Conservation (phyloP, 2,329 filamentous ascomycete genomes). For the Fusarium citri region DNA sequence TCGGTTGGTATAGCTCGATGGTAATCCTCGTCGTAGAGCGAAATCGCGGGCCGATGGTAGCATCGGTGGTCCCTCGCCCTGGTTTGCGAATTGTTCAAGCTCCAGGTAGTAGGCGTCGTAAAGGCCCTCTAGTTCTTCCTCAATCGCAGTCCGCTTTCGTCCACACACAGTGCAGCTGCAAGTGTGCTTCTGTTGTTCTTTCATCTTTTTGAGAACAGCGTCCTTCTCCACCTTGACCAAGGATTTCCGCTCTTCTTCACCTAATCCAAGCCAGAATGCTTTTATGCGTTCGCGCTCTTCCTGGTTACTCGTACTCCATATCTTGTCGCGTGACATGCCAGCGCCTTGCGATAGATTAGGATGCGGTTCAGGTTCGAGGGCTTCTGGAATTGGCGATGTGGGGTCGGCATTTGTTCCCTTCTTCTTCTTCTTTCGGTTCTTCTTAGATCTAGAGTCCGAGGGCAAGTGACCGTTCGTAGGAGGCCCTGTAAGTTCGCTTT, state of each 20-base stretch:
- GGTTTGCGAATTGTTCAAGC: slow-evolving; percentile 95
- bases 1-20: slow-evolving; percentile 69
- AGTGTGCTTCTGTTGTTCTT: slow-evolving; percentile 99
- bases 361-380: slow-evolving; percentile 36
- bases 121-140: slow-evolving; percentile 95
- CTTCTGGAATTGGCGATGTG: slow-evolving; percentile 35
- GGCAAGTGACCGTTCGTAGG: slow-evolving; percentile 47
- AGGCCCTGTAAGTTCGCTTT: slow-evolving; percentile 48
- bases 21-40: slow-evolving; percentile 67
- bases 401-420: slow-evolving; percentile 51
- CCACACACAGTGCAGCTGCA: slow-evolving; percentile 98
- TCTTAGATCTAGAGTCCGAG: slow-evolving; percentile 61
- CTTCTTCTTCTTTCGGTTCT: slow-evolving; percentile 78
- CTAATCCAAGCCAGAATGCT: slow-evolving; percentile 95
- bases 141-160: slow-evolving; percentile 94
- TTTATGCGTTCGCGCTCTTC: slow-evolving; percentile 98
- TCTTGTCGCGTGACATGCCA: slow-evolving; percentile 79
- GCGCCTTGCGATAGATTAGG: slow-evolving; percentile 50
- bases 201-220: slow-evolving; percentile 98
- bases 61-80: slow-evolving; percentile 73
- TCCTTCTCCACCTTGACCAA: slow-evolving; percentile 99
- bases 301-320: slow-evolving; percentile 96
- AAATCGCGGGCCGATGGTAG: slow-evolving; percentile 67
- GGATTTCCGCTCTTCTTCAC: slow-evolving; percentile 93
- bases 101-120: slow-evolving; percentile 99